Conservation (phyloP, 2,329 filamentous ascomycete species). For the Ophiostoma sp. region DNA sequence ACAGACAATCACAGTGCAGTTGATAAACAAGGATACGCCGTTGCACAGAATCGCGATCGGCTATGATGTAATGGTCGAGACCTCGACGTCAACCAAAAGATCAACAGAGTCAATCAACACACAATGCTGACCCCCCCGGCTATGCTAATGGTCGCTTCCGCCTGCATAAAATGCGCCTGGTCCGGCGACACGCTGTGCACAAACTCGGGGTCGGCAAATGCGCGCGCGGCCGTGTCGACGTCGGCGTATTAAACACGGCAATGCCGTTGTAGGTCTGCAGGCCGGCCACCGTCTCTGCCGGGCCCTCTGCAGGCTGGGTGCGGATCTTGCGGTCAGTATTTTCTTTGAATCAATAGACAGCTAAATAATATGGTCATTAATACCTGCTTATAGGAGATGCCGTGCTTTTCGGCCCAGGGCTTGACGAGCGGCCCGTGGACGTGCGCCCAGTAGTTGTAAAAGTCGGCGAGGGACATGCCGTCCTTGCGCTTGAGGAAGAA, state of each 20-base stretch:
- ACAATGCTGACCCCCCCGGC: background rate
- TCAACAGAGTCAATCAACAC: background rate
- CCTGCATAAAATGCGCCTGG: background rate
- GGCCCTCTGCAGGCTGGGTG: background rate
- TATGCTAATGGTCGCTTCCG: background rate
- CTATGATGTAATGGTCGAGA: background rate
- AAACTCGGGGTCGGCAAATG: constrained; percentile 30
- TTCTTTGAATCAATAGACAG: too few relatives aligned
- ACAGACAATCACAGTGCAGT: too few relatives aligned
- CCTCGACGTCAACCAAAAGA: too few relatives aligned
- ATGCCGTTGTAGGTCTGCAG: constrained; percentile 31
- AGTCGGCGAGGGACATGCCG: constrained; percentile 31
- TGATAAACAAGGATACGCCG: background rate
- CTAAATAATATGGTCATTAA: too few relatives aligned
- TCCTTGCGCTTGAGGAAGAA: constrained; percentile 28
- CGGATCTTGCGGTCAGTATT: background rate
- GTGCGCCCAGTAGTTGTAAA: constrained; percentile 35
- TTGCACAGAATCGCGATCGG: background rate
- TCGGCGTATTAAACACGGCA: constrained; percentile 32
- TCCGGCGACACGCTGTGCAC: background rate
- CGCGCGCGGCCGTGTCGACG: constrained; percentile 30
- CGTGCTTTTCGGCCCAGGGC: constrained; percentile 35
- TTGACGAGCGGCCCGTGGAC: constrained; percentile 34
- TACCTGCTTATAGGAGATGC: constrained; percentile 35
- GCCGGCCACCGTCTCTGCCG: background rate